Evolutionary conservation across 2,329 filamentous ascomycete species (phyloP), one percentile per base, ranked within the genome.

Genomic region (Aulographum hederae): DNA sequence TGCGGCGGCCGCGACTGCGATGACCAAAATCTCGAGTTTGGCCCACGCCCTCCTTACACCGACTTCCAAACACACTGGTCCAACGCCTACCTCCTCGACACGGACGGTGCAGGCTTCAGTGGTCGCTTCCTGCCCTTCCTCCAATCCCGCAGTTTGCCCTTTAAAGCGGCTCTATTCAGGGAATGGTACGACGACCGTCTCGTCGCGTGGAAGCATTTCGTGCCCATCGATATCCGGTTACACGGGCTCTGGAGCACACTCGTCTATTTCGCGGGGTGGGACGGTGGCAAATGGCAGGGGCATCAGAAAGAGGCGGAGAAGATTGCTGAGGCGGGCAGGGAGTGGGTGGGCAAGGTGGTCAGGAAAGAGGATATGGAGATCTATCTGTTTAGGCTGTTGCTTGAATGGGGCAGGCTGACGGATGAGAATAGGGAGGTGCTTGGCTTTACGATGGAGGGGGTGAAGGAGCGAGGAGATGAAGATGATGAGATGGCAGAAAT

Each of bases 121-220:
- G 54, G 53, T 5, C 47, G 56, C 11, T 57, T 53, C 32, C 45
- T 47, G 5, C 46, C 42, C 0, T 82, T 85, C 47, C 56, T 86
- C 16, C 61, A 67, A 20, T 78, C 70, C 18, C 78, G 69, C 2
- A 73, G 68, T 12, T 50, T 85, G 6, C 76, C 76, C 0, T 69
- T 89, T 54, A 89, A 86, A 54, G 82, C 79, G 0, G 85, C 21
- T n/a, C 58, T 86, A 15, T 89, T 74, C 54, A 64, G 68, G 14
- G 80, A 89, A 48, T 89, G 79, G 80, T 79, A 85, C 45, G 78
- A 85, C 47, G 60, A 40, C 43, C 59, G 47, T 41, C 58, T 86
- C 2, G 58, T 81, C 2, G 64, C 77, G 1, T 89, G 80, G 79
- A 70, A 71, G 43, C 80, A 89, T 51, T 86, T 80, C 43, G 73